Evolutionary conservation across 192 early-diverging fungal species (phyloP), one percentile per base, ranked within the genome.

Genomic region (Podila epigama): DNA sequence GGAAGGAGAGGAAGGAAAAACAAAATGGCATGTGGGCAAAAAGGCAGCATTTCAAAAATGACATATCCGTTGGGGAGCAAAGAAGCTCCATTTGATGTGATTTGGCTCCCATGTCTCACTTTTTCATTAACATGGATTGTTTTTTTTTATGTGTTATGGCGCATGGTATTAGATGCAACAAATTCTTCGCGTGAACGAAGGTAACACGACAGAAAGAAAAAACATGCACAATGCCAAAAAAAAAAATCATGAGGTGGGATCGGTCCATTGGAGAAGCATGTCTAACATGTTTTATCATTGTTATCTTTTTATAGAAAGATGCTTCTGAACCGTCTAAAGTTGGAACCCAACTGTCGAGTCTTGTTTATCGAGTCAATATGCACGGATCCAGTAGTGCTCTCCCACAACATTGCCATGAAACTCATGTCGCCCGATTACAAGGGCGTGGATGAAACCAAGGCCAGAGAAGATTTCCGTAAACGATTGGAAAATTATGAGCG

Each of bases 351-450:
- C 44, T 85, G 91, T 60, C 90, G 88, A 69, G 78, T 93, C 32
- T 75, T 94, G 51, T 89, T 93, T 75, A 68, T 91, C 37, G 93
- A 97, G 77, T 92, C 90, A 63, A 94, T 97, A 70, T 97, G 97
- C 84, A 92, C 89, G 1, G 92, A 94, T 58, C 68, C 82, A 16
- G 62, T 61, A n/a, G 86, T 88, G 41, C 61, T 75, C 51, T 33
- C 56, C 0, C 58, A 79, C 8, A 62, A 81, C 41, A 57, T 60
- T 5, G 51, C 28, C 18, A 70, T 99, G 81, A 99, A 99, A 83
- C 84, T 96, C 22, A 84, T 87, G 65, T 93, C 94, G n/a, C 97
- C 97, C 10, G 97, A 99, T 79, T 99, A 99, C 83, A 85, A 91
- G 22, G 85, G 90, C 54, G 91, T 95, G 75, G 91, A 94, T 53